phyloP scores from a whole-genome alignment of 371 early-diverging fungal species.

The Saksenaea vasiformis region DNA sequence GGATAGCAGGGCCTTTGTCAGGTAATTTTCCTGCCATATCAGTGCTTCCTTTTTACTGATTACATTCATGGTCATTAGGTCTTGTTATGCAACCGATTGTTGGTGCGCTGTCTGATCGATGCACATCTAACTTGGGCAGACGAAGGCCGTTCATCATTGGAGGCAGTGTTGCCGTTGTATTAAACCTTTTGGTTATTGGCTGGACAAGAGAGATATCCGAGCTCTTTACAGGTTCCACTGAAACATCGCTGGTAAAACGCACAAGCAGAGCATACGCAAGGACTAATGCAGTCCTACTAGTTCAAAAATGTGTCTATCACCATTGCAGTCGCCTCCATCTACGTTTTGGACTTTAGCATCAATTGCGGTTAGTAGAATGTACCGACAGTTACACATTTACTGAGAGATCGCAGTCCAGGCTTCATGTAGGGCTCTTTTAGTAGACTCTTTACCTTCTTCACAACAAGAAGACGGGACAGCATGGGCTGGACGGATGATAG shows the following conservation, averaged over 20 bases:
- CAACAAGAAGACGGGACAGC: slow-evolving; percentile 89
- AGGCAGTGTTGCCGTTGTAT: slow-evolving; percentile 66
- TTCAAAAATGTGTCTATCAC: slow-evolving; percentile 46
- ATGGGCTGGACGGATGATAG: slow-evolving; percentile 92
- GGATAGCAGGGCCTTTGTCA: slow-evolving; percentile 97
- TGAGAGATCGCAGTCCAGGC: slow-evolving; percentile 68
- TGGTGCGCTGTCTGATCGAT: slow-evolving; percentile 76
- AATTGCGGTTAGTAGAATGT: slow-evolving; percentile 68
- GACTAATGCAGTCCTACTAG: slow-evolving; percentile 24
- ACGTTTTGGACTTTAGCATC: slow-evolving; percentile 88
- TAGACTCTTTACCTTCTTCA: slow-evolving; percentile 79
- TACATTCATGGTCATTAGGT: slow-evolving; percentile 36
- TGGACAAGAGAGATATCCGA: slow-evolving; percentile 77
- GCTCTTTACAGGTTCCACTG: slow-evolving; percentile 39
- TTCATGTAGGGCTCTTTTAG: slow-evolving; percentile 83
- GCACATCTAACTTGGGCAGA: slow-evolving; percentile 69
- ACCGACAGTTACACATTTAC: neutral
- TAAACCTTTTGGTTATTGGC: slow-evolving; percentile 73
- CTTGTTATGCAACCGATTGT: slow-evolving; percentile 84
- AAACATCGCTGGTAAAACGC: neutral
- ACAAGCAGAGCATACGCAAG: neutral
- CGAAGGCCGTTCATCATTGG: slow-evolving; percentile 74
- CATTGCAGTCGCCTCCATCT: slow-evolving; percentile 82
- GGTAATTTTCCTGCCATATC: slow-evolving; percentile 44
- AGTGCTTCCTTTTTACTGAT: neutral